Base-by-base conservation (phyloP, 306 rosid species). In the Vigna nakashimae region DNA sequence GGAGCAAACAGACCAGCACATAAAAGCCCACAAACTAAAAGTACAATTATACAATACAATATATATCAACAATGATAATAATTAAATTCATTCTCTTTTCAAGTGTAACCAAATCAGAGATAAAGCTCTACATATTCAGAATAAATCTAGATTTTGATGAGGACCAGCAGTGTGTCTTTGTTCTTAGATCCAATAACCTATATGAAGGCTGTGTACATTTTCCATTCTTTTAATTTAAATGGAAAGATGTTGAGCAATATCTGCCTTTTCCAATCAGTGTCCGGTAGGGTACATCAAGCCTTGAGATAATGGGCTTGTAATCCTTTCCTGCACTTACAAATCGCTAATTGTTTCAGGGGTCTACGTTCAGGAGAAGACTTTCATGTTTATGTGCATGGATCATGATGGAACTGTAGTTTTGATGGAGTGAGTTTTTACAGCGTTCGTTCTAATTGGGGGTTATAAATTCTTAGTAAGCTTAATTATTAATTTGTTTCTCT, bases 301-400 rank as follows among this genome's bases (percentile, higher is more conserved):
- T 59, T 26, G 34, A 82, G 48, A 51, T 15, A 42, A 53, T 66
- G 71, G 51, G 60, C 59, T 57, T 30, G 56, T 68, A 56, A 59
- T 59, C 9, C 22, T 87, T 69, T 74, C 68, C 51, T 57, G 40
- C 70, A 77, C 81, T 74, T 43, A 55, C 53, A 56, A 83, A 58
- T 77, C 46, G 36, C 42, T 50, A 55, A 79, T 83, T 81, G 28
- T 79, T 87, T 85, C 95, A 94, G 97, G 83, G 81, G 90, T 88
- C 46, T 87, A 77, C 71, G 91, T 91, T 75, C 86, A 63, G 26
- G 88, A 88, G 51, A 91, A 88, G 82, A 70, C 75, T 82, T 92
- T 85, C 86, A 78, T 92, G 67, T 92, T 84, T 78, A 90, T 95
- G 98, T 94, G 98, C 85, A 91, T 81, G 40, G 98, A 95, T 73